A percentile compares a stretch with the other conserved stretches of the same genome.
phyloP scores from a whole-genome alignment of 192 early-diverging fungal species.

The Coemansia umbellata region DNA sequence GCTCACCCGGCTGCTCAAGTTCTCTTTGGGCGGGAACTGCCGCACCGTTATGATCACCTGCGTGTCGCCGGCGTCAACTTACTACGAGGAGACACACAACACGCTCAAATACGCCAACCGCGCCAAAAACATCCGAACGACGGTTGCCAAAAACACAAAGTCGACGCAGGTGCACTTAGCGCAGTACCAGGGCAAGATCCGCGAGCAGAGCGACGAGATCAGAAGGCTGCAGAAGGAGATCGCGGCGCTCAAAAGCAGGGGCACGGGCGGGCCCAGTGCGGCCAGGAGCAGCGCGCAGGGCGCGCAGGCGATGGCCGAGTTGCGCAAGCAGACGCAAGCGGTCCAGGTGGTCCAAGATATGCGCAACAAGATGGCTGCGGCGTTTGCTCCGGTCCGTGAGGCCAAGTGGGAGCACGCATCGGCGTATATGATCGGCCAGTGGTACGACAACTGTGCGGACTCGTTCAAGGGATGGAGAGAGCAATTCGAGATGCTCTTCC shows the following conservation, averaged over 20 bases:
- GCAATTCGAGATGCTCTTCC: constrained; percentile 49
- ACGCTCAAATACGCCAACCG: constrained; percentile 76
- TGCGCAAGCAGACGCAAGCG: constrained; percentile 44
- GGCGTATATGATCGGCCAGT: constrained; percentile 20
- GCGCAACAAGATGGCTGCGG: constrained; percentile 35
- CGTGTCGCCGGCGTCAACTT: constrained; percentile 59
- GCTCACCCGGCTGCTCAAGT: constrained; percentile 67
- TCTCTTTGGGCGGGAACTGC: constrained; percentile 76
- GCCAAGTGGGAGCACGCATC: constrained; percentile 51
- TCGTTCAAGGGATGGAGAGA: constrained; percentile 43
- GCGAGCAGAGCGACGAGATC: constrained; percentile 59
- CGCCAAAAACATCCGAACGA: constrained; percentile 67
- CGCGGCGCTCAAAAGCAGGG: constrained; percentile 9
- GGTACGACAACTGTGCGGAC: constrained; percentile 36
- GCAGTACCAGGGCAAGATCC: constrained; percentile 59
- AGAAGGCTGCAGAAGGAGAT: constrained; percentile 52
- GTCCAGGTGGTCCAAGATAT: constrained; percentile 49
- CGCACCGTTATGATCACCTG: constrained; percentile 78
- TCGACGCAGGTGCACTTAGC: constrained; percentile 58
- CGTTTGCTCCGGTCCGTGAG: constrained; percentile 46
- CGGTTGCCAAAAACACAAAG: constrained; percentile 56
- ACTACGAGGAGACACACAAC: constrained; percentile 74
- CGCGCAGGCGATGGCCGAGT: constrained; percentile 33
- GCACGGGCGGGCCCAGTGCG: background rate
- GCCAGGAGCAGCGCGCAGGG: constrained; percentile 11